Percentiles rank a stretch among this genome's conserved stretches.
These are phyloP conservation scores for Quercus rubra DNA, from an alignment of 306 rosid species.

Conservation along the genomic window DNA sequence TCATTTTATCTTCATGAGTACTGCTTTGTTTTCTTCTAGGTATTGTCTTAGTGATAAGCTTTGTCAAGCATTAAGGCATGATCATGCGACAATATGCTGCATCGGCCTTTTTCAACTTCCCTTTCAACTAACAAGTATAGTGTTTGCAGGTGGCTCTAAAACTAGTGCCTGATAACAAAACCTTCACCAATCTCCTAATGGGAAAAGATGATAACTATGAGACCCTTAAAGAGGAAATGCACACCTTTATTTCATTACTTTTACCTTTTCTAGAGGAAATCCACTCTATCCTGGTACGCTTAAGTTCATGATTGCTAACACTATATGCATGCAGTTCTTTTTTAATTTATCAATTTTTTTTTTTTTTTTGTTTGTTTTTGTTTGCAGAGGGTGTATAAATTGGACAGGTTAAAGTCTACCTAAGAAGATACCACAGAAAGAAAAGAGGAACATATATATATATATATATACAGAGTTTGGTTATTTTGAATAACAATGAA, in stretches of 20 bases:
- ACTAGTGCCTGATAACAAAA: conserved; percentile 64
- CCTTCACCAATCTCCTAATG: conserved; percentile 55
- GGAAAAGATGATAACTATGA: conserved; percentile 55
- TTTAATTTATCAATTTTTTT: not conserved
- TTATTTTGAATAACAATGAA: conserved; percentile 1
- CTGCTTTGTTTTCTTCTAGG: not conserved
- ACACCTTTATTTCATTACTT: conserved; percentile 54
- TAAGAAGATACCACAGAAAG: conserved; percentile 21
- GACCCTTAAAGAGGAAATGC: conserved; percentile 54
- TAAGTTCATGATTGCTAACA: conserved; percentile 5
- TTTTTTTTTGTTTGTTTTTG: not conserved
- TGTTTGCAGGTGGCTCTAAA: conserved; percentile 70
- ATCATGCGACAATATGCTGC: conserved; percentile 3
- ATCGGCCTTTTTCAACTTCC: not conserved
- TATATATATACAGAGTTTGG: conserved; percentile 15
- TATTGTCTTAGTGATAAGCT: not conserved
- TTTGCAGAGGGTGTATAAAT: conserved; percentile 54
- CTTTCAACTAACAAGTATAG: conserved; percentile 15
- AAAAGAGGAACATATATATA: conserved; percentile 3
- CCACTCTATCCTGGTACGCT: conserved; percentile 63
- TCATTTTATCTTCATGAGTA: not conserved
- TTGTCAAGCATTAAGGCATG: not conserved
- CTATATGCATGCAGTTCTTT: not conserved
- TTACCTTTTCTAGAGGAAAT: conserved; percentile 64
- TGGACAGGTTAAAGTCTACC: conserved; percentile 62